These are phyloP conservation scores for Candida coquimbonensis DNA, from an alignment of 805 yeast species.

Conservation along the genomic window DNA sequence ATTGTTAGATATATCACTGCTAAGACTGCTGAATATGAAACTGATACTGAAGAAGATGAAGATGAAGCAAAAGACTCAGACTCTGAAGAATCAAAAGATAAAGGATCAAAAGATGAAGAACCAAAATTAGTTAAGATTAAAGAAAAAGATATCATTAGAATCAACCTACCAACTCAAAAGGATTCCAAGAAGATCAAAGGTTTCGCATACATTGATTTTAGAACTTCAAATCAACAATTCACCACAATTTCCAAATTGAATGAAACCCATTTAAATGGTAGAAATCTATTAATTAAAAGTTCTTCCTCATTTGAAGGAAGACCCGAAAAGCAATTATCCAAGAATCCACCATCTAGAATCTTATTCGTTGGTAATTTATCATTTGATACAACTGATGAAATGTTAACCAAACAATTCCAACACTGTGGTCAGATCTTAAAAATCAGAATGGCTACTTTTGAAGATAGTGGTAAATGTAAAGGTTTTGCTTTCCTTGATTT, in stretches of 20 bases:
- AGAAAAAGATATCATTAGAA: slow-evolving; percentile 59
- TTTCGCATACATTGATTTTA: slow-evolving; percentile 86
- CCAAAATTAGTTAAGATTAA: slow-evolving; percentile 28
- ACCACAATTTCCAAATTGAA: slow-evolving; percentile 54
- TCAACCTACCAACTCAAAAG: slow-evolving; percentile 70
- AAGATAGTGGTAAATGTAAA: slow-evolving; percentile 93
- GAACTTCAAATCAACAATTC: slow-evolving; percentile 48
- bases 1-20: slow-evolving; percentile 54
- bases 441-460: slow-evolving; percentile 96
- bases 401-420: slow-evolving; percentile 73
- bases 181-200: slow-evolving; percentile 63
- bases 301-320: slow-evolving; percentile 82
- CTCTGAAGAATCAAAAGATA: no score
- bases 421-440: slow-evolving; percentile 83
- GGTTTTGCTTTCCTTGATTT: slow-evolving; percentile 94
- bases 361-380: slow-evolving; percentile 90
- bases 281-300: slow-evolving; percentile 79
- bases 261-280: slow-evolving; percentile 71
- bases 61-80: no score
- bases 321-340: slow-evolving; percentile 51
- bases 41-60: slow-evolving; percentile 19
- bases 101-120: slow-evolving; percentile 2
- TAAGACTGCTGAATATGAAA: slow-evolving; percentile 41
- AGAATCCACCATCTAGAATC: slow-evolving; percentile 84
- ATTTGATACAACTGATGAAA: slow-evolving; percentile 81